Conservation (phyloP, 345 rosid species). For the Citrus sinensis region DNA sequence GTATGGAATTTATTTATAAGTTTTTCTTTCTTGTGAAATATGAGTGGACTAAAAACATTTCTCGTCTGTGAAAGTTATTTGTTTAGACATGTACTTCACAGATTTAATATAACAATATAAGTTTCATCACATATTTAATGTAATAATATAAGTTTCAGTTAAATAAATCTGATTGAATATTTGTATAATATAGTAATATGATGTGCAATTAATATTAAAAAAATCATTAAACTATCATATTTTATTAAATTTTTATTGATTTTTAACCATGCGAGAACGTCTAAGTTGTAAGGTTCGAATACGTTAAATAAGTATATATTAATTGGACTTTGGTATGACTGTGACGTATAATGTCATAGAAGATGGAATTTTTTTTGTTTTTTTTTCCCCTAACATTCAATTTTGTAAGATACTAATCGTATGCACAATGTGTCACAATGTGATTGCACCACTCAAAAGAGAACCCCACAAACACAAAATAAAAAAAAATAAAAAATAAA, state of each 20-base stretch:
- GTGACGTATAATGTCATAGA: too few species aligned
- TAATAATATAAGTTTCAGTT: fast-evolving
- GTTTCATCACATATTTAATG: too few species aligned
- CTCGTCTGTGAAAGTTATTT: too few species aligned
- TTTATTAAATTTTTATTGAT: too few species aligned
- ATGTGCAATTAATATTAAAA: too few species aligned
- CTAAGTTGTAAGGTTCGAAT: too few species aligned
- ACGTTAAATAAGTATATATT: too few species aligned
- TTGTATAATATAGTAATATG: fast-evolving
- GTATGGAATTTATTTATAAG: fast-evolving
- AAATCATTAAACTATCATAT: too few species aligned
- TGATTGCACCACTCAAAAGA: conserved; percentile 5
- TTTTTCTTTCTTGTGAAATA: fast-evolving
- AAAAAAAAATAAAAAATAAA: background rate
- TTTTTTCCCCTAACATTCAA: background rate
- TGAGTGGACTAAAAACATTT: fast-evolving
- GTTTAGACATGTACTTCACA: fast-evolving
- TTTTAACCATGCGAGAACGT: too few species aligned
- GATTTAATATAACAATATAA: too few species aligned
- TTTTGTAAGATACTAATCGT: background rate
- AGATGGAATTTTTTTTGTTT: background rate
- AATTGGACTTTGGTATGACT: too few species aligned
- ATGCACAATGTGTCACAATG: background rate
- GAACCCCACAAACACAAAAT: background rate
- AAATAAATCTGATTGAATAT: fast-evolving